phyloP scores from a whole-genome alignment of 768 basidiomycete genomes.

The Tubosaeta sp. region DNA sequence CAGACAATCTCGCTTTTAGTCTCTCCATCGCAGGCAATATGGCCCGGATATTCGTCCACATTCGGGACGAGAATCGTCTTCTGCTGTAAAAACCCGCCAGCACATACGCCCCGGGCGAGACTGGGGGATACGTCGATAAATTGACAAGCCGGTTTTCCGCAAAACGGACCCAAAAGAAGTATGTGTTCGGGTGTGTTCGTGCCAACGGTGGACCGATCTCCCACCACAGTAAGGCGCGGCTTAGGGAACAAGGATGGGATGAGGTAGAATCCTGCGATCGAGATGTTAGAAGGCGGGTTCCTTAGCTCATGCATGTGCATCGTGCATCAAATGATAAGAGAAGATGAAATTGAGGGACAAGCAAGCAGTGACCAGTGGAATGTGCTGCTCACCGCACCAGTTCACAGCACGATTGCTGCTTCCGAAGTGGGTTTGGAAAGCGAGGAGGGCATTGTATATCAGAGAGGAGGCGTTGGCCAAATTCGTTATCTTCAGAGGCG shows the following conservation, averaged over 20 bases:
- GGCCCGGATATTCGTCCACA: slow-evolving; percentile 81
- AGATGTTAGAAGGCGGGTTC: slow-evolving; percentile 17
- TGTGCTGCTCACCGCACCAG: slow-evolving; percentile 76
- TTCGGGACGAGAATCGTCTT: slow-evolving; percentile 66
- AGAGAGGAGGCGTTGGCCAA: slow-evolving; percentile 80
- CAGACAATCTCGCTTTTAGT: slow-evolving; percentile 90
- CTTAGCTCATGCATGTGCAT: not conserved
- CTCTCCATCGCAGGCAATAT: slow-evolving; percentile 90
- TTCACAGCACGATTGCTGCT: slow-evolving; percentile 65
- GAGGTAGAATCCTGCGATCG: slow-evolving; percentile 77
- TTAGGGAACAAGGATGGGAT: slow-evolving; percentile 57
- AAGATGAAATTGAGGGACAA: not conserved
- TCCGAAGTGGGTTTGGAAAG: slow-evolving; percentile 65
- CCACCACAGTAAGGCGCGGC: slow-evolving; percentile 28
- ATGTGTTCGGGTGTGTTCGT: slow-evolving; percentile 7
- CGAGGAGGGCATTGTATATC: slow-evolving; percentile 72
- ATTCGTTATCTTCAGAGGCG: slow-evolving; percentile 71
- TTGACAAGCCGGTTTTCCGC: slow-evolving; percentile 89
- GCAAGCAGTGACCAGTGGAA: not conserved
- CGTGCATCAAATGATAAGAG: not conserved
- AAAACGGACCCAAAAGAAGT: slow-evolving; percentile 79
- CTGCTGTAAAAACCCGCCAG: slow-evolving; percentile 61
- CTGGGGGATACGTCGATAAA: slow-evolving; percentile 60
- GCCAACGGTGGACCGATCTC: slow-evolving; percentile 11
- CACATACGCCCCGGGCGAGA: slow-evolving; percentile 75